These are phyloP conservation scores for Zygosaccharomyces sapae DNA, from an alignment of 1,139 yeast species.

Conservation along the genomic window DNA sequence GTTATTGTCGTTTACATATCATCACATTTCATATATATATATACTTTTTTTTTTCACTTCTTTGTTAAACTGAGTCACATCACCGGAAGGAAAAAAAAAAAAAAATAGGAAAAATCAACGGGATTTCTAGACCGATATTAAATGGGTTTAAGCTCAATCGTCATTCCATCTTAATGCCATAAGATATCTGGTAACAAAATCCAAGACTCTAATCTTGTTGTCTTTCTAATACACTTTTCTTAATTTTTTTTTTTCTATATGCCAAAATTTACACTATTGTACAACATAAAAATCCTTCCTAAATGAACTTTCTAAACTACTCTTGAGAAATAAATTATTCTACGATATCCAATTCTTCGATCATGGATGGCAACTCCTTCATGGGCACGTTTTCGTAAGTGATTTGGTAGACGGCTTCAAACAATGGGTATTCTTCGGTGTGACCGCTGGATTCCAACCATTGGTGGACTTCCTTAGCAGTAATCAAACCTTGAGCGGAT, in stretches of 20 bases:
- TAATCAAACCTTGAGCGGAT: slow-evolving; percentile 88
- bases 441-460: slow-evolving; percentile 60
- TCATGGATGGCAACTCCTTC: slow-evolving; percentile 57
- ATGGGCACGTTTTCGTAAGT: slow-evolving; percentile 67
- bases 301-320: not conserved
- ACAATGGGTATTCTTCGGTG: slow-evolving; percentile 75
- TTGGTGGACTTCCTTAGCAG: slow-evolving; percentile 85
- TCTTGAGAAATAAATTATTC: not conserved
- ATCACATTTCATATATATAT: not conserved
- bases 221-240: slow-evolving; percentile 58
- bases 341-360: slow-evolving; percentile 42
- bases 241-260: slow-evolving; percentile 45
- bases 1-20: not conserved
- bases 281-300: slow-evolving; percentile 12
- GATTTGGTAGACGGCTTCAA: slow-evolving; percentile 79
- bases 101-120: slow-evolving; percentile 4
- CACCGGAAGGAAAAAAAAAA: slow-evolving; percentile 9
- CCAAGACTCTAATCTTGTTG: slow-evolving; percentile 47
- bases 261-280: slow-evolving; percentile 43
- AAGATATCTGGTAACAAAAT: too few species aligned
- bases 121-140: not conserved
- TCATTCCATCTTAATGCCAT: too few species aligned
- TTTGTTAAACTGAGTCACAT: not conserved
- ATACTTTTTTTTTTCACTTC: not conserved
- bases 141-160: too few species aligned